Conservation (phyloP, 2,329 filamentous ascomycete genomes). For the Blastomyces gilchristii region DNA sequence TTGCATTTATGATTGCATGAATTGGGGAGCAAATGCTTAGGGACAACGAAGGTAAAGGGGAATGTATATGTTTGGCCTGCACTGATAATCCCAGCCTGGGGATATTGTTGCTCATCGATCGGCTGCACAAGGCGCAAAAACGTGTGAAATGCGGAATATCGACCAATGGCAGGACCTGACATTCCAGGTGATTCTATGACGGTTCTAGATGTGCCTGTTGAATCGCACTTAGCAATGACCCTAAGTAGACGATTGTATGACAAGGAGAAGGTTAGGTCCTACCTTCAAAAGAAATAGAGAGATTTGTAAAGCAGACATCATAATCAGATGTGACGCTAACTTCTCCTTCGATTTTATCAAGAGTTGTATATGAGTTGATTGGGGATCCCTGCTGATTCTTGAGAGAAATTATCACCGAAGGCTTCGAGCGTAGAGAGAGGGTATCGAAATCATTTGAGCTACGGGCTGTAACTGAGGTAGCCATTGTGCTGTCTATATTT, state of each 20-base stretch:
- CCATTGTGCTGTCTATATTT: not conserved
- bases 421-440: not conserved
- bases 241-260: not conserved
- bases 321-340: constrained; percentile 21
- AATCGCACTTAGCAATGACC: not conserved
- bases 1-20: constrained; percentile 46
- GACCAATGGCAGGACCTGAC: constrained; percentile 43
- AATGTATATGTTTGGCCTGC: constrained; percentile 49
- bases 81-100: constrained; percentile 44
- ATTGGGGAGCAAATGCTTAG: constrained; percentile 49
- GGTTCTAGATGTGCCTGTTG: constrained; percentile 41
- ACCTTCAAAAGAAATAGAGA: constrained; percentile 25
- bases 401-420: constrained; percentile 18
- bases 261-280: not conserved
- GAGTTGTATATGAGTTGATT: constrained; percentile 24
- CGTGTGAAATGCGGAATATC: constrained; percentile 47
- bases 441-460: not conserved
- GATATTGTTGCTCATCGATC: constrained; percentile 43
- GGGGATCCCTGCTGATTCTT: constrained; percentile 16
- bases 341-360: constrained; percentile 25
- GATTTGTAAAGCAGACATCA: constrained; percentile 22
- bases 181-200: constrained; percentile 46
- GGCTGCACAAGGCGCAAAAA: constrained; percentile 56
- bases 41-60: constrained; percentile 55
- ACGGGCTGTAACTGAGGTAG: not conserved